Evolutionary conservation across 495 filamentous ascomycete genomes (phyloP).

Genomic region (Emericellopsis terricola): DNA sequence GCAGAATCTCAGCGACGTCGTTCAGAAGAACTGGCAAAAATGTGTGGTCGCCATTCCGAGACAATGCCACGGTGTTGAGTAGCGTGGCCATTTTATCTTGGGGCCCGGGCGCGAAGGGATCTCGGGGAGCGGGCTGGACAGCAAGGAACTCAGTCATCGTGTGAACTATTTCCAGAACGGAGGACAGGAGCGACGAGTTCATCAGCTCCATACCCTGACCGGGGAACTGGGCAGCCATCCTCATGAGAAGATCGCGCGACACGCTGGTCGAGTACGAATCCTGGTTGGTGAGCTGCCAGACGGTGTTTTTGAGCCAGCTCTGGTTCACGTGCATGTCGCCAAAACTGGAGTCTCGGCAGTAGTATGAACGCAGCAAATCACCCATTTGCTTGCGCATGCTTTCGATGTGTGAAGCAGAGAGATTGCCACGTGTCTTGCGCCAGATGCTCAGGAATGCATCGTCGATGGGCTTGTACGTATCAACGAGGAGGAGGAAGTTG

Average conservation of each 20-base stretch:
- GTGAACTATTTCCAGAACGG: no score
- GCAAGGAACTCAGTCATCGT: constrained; percentile 58
- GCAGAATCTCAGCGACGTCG: constrained; percentile 50
- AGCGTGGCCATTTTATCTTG: constrained; percentile 57
- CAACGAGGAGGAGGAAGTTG: constrained; percentile 46
- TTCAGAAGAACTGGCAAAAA: constrained; percentile 53
- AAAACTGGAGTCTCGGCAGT: constrained; percentile 49
- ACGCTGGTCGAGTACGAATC: constrained; percentile 50
- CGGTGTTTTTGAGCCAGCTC: constrained; percentile 68
- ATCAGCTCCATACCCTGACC: constrained; percentile 53
- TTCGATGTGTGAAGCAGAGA: constrained; percentile 37
- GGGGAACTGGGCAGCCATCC: constrained; percentile 45
- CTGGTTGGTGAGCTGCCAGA: constrained; percentile 55
- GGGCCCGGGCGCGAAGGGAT: constrained; percentile 45
- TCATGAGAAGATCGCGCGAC: constrained; percentile 41
- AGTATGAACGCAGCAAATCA: constrained; percentile 41
- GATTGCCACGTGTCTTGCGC: constrained; percentile 48
- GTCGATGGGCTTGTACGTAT: constrained; percentile 56
- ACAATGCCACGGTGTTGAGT: constrained; percentile 41
- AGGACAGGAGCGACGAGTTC: constrained; percentile 48
- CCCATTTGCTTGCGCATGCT: constrained; percentile 47
- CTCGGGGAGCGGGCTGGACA: constrained; percentile 38
- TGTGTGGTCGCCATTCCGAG: constrained; percentile 51
- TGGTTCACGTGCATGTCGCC: constrained; percentile 55
- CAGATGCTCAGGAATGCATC: constrained; percentile 49